These are phyloP conservation scores for Backusella mclennaniae DNA, from an alignment of 192 early-diverging fungal genomes.

Conservation along the genomic window DNA sequence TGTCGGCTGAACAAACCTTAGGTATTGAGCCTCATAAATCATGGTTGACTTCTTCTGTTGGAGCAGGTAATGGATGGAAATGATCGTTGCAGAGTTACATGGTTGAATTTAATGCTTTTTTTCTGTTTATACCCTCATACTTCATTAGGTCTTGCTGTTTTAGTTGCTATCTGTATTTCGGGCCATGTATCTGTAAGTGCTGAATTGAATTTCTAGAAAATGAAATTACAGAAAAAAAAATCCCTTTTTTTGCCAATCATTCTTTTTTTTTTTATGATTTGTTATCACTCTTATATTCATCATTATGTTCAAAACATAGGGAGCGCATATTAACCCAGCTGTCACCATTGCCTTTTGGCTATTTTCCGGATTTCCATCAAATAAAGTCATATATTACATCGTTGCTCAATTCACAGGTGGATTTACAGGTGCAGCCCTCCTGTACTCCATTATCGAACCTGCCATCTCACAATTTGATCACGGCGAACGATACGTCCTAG, in stretches of 20 bases:
- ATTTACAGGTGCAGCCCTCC: constrained; percentile 65
- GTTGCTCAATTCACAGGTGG: constrained; percentile 69
- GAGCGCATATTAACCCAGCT: constrained; percentile 79
- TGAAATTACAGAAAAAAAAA: not conserved
- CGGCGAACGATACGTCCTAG: constrained; percentile 38
- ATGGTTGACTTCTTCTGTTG: constrained; percentile 34
- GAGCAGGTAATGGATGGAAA: constrained; percentile 9
- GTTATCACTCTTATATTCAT: no score
- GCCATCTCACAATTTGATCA: constrained; percentile 56
- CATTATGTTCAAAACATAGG: constrained; percentile 29
- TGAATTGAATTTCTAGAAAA: not conserved
- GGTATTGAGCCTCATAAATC: constrained; percentile 38
- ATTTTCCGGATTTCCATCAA: constrained; percentile 67
- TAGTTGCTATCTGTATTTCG: constrained; percentile 60
- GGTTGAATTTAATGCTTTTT: not conserved
- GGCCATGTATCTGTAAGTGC: constrained; percentile 60
- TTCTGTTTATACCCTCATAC: not conserved
- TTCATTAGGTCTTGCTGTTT: constrained; percentile 55
- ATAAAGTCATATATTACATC: constrained; percentile 65
- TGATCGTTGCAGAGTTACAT: no score
- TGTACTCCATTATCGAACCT: constrained; percentile 62
- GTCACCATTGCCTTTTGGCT: constrained; percentile 66
- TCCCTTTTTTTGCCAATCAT: not conserved
- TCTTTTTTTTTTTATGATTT: not conserved
- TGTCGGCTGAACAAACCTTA: constrained; percentile 47